These are phyloP conservation scores for Candida incommunis DNA, from an alignment of 805 yeast species.

Conservation along the genomic window DNA sequence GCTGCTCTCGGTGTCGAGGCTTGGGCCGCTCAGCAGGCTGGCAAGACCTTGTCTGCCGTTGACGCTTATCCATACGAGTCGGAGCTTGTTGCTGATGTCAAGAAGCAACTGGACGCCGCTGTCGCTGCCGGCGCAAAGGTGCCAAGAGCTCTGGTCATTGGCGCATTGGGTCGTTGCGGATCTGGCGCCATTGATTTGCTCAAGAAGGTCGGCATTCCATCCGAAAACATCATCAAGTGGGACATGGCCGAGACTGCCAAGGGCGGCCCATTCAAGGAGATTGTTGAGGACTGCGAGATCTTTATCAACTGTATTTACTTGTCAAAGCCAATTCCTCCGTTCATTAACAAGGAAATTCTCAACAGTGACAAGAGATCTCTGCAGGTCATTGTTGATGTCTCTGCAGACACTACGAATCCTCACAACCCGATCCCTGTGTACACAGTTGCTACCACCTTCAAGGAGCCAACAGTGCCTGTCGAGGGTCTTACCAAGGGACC, in stretches of 20 bases:
- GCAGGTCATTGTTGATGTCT: slow-evolving; percentile 90
- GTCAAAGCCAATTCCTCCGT: slow-evolving; percentile 88
- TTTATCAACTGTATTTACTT: slow-evolving; percentile 94
- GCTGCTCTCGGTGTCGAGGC: slow-evolving; percentile 92
- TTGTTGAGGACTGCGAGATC: slow-evolving; percentile 65
- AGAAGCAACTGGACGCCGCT: slow-evolving; percentile 42
- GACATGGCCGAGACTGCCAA: slow-evolving; percentile 91
- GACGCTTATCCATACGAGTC: slow-evolving; percentile 72
- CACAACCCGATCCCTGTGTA: slow-evolving; percentile 97
- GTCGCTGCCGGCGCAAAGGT: slow-evolving; percentile 33
- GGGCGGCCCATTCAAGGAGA: slow-evolving; percentile 96
- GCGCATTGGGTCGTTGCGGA: slow-evolving; percentile 98
- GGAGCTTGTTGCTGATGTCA: slow-evolving; percentile 59
- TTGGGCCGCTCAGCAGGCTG: slow-evolving; percentile 81
- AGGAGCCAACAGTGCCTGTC: slow-evolving; percentile 79
- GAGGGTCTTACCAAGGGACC: slow-evolving; percentile 71
- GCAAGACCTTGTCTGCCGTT: slow-evolving; percentile 65
- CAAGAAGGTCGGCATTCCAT: slow-evolving; percentile 77
- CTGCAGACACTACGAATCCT: slow-evolving; percentile 97
- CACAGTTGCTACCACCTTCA: slow-evolving; percentile 76
- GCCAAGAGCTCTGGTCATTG: slow-evolving; percentile 80
- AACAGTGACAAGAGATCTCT: slow-evolving; percentile 55
- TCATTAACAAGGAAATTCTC: slow-evolving; percentile 55
- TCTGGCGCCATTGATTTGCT: slow-evolving; percentile 87
- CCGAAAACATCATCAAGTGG: slow-evolving; percentile 75